Evolutionary conservation across 164 flowering plant species (phyloP), one percentile per base, ranked within the genome.

Genomic region (Santalum album): DNA sequence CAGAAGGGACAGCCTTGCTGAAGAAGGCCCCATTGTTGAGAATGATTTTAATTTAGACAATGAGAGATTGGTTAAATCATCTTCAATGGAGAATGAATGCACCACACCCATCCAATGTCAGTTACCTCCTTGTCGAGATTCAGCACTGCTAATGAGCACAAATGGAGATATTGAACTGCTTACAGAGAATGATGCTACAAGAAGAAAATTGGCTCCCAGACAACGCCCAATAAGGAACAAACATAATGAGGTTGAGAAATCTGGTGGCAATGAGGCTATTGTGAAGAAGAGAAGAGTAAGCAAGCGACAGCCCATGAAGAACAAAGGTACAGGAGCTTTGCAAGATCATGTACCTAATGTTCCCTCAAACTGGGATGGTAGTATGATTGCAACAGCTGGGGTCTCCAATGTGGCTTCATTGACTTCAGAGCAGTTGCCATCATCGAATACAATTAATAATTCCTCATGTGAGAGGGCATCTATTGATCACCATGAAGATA

Each of bases 241-340:
- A 36, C 12, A 15, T 36, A 2, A 14, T 36, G 15, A 36, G 16
- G 15, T 36, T 14, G 14, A 36, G 40, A 36, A 36, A 6, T 2
- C 2, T 36, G 40, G 40, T 9, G 40, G 40, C 2, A 15, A 36
- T 36, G 40, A 14, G 6, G 12, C 16, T 36, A 6, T 12, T 36
- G 12, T 36, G 12, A 36, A 2, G 40, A 36, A 12, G 40, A 6
- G 12, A 6, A 36, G 12, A 5, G 40, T 14, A 36, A 36, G 2
- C n/a, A 40, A 56, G n/a, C 48, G 21, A 20, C 53, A 14, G 20
- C 10, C 25, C 24, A 54, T 35, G 25, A 56, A 22, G 49, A 18
- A 24, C n/a, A 45, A 2, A 39, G 18, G 55, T 53, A 24, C 25
- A 20, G 49, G 50, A 35, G 9, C 46, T 27, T 34, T 34, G n/a